Conservation (phyloP, 1,284 basidiomycete genomes). For the Termitomyces sp. region DNA sequence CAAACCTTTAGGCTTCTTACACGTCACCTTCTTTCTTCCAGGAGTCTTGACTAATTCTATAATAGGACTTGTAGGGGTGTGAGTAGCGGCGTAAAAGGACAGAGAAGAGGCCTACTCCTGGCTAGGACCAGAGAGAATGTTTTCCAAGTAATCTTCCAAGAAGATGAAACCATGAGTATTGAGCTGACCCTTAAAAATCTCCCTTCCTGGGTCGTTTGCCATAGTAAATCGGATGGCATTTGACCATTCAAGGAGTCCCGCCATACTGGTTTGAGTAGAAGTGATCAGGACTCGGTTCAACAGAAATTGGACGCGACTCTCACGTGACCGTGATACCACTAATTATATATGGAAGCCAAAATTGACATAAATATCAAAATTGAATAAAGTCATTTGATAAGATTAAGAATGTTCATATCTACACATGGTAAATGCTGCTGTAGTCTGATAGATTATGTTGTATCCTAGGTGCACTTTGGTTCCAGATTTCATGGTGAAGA, state of each 20-base stretch:
- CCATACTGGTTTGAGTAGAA: slow-evolving; percentile 5
- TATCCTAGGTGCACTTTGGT: no score
- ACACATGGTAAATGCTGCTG: no score
- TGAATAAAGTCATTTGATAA: no score
- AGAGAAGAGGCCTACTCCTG: slow-evolving; percentile 47
- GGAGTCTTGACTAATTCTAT: slow-evolving; percentile 83
- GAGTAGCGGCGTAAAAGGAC: not conserved
- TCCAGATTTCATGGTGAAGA: no score
- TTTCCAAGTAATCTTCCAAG: slow-evolving; percentile 71
- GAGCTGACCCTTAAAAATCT: slow-evolving; percentile 65
- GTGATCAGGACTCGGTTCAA: not conserved
- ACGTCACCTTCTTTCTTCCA: slow-evolving; percentile 56
- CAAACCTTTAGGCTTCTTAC: slow-evolving; percentile 40
- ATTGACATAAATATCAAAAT: no score
- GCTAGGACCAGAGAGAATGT: slow-evolving; percentile 58
- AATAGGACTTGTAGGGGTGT: slow-evolving; percentile 42
- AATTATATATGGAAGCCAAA: no score
- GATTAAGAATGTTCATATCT: no score
- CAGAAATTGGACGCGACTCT: not conserved
- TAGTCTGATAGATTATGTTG: no score
- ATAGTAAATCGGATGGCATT: slow-evolving; percentile 61
- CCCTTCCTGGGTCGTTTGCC: slow-evolving; percentile 65
- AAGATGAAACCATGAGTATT: slow-evolving; percentile 71
- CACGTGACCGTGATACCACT: not conserved
- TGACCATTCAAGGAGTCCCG: slow-evolving; percentile 56